Evolutionary conservation across 768 basidiomycete species (phyloP), one percentile per base, ranked within the genome.

Genomic region (Leccinum rimulosum): DNA sequence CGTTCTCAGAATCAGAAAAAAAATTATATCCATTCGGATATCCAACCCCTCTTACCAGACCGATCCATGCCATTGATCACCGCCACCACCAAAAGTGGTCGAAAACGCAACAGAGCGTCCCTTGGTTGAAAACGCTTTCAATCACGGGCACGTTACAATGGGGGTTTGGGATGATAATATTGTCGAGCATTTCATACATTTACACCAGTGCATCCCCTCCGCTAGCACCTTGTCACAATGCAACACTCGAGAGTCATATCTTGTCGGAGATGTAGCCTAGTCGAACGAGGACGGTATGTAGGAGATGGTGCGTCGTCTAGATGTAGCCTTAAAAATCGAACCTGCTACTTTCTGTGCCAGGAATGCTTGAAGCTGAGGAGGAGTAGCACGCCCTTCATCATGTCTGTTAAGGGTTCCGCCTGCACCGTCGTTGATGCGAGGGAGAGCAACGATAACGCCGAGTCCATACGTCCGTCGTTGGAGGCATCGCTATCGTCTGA

Each of bases 91-190:
- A 74, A 69, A 60, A 54, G 63, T 36, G 68, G 66, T 36, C 70
- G 55, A 70, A 74, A 75, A 65, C 73, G 73, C 59, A 69, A 64
- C 55, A 75, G 74, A 67, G 56, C 59, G 33, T 70, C 73, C 25
- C 60, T 71, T 50, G 68, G 50, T 64, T 69, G 65, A 74, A 36
- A 25, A 55, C 53, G 15, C 35, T 52, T 64, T 58, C 59, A 54
- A 62, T 63, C 56, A 45, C n/a, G 53, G 57, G 59, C 57, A 58
- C 60, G 57, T 60, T 50, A 62, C 47, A 61, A 49, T 28, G 50
- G 56, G 56, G 51, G 54, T 56, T 61, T 54, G 64, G 61, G 59
- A 61, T 60, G 52, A 59, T 57, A 70, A 65, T 63, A 60, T 61
- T 64, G 50, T 67, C 57, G 58, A 64, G 64, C 64, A 75, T 62